A percentile compares a stretch with the other conserved stretches of the same genome.
phyloP scores from a whole-genome alignment of 2,329 filamentous ascomycete genomes.

The Microcyclosporella mali region DNA sequence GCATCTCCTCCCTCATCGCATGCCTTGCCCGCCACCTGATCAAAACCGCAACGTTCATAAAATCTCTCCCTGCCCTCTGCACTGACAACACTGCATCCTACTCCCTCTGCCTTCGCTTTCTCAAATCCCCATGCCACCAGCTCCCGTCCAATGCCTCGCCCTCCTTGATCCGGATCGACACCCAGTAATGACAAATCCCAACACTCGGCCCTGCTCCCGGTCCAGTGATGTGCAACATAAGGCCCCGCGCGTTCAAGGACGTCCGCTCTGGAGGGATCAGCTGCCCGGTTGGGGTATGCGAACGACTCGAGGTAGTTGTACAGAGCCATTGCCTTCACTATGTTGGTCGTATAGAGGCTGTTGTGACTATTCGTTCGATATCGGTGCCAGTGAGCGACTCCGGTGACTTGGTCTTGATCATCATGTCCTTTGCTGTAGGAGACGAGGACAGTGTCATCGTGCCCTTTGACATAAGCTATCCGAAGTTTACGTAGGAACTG shows the following conservation, averaged over 20 bases:
- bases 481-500: constrained; percentile 23
- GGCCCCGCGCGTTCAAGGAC: constrained; percentile 13
- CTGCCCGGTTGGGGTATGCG: constrained; percentile 22
- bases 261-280: constrained; percentile 11
- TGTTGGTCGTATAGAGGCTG: background rate
- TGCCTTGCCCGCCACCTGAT: constrained; percentile 17
- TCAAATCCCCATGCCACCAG: constrained; percentile 28
- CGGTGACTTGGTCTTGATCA: constrained; percentile 17
- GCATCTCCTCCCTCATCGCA: constrained; percentile 17
- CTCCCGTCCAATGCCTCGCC: constrained; percentile 22
- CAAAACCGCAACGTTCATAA: constrained; percentile 23
- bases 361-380: constrained; percentile 8
- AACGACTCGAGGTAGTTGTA: constrained; percentile 20
- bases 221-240: constrained; percentile 23
- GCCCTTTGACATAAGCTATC: constrained; percentile 7
- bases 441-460: constrained; percentile 15
- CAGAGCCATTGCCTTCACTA: constrained; percentile 11
- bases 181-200: constrained; percentile 25
- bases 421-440: constrained; percentile 9
- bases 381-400: constrained; percentile 24
- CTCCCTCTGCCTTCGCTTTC: constrained; percentile 45
- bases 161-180: constrained; percentile 18
- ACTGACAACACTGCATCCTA: constrained; percentile 32
- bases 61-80: constrained; percentile 25
- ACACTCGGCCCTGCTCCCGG: constrained; percentile 19